Base-by-base conservation (phyloP, 768 basidiomycete species). In the Amanita pallidorosea region DNA sequence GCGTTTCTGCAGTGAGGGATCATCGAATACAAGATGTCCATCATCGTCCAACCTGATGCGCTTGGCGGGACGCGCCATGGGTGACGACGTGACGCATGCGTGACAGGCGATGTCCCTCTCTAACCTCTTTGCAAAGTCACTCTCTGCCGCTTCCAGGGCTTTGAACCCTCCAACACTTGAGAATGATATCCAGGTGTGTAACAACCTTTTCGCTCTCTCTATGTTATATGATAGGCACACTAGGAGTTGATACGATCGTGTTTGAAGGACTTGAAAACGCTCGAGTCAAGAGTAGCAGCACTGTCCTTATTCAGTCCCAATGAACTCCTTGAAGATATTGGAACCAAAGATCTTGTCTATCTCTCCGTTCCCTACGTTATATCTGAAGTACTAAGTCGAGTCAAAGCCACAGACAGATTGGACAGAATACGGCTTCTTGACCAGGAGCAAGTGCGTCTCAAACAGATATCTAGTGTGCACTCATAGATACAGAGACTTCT, bases 251-350 rank as follows among this genome's bases (percentile, higher is more conserved):
- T 89, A 23, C 68, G 71, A 37, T 70, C 73, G 43, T 70, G 79
- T 38, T 61, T 85, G 46, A 61, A 64, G 6, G 79, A 88, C 67
- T 67, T 92, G 27, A 67, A 68, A 22, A 66, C 68, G 38, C 64
- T 87, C 35, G 67, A 70, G 42, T 66, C 72, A 29, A 75, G 80
- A 22, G 71, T 91, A 50, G 56, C 72, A 22, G 73, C 71, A 35
- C 69, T 93, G 40, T 76, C 79, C 0, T 66, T 94, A 33, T 91
- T 94, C 68, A 92, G 89, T 52, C 71, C 82, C 3, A 94, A 94
- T 59, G 91, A 95, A 60, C 72, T 72, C 0, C 67, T 92, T 15
- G 85, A 90, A 41, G 91, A 95, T 63, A 80, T 95, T 50, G 72
- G 85, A 2, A 89, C 90, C 1, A 66, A 72, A 31, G 80, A 92